Evolutionary conservation across 192 early-diverging fungal species (phyloP), one percentile per base, ranked within the genome.

Genomic region (Chytriomyces hyalinus): DNA sequence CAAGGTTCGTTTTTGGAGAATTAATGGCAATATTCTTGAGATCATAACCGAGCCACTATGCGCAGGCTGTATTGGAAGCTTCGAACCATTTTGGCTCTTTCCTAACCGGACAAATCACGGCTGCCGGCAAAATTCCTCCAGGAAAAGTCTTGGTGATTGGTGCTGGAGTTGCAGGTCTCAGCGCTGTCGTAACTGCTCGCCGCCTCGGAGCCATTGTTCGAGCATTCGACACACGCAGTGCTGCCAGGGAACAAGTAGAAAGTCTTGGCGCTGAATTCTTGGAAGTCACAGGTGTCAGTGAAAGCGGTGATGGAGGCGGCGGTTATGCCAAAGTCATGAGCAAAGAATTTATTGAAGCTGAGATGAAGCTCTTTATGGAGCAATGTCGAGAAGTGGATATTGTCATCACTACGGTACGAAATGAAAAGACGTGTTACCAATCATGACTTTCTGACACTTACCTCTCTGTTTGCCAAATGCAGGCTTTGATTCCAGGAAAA

Each of bases 51-150:
- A 60, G 17, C 1, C 3, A n/a, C 17, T 60, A 3, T 17, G 2
- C 57, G 17, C 17, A 36, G 36, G 62, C 73, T 48, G 81, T 82
- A 9, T 61, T 82, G 13, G 79, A 82, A 61, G 81, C 81, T 46
- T 20, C 79, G 10, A 75, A 82, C 70, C 65, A 77, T 24, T 82
- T 82, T 61, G 79, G 79, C 22, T 76, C 75, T 24, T 82, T 82
- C 49, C 53, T 82, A 1, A 82, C 81, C 0, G 81, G 81, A 5
- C 81, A 82, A 65, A 81, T 82, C 75, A 82, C 81, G 5, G 81
- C 81, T 0, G 81, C 81, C n/a, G 81, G 81, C 10, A 82, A 82
- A 49, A 78, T 82, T 44, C 81, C 81, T 10, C 81, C 81, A 15
- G 63, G 53, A 15, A 82, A 82, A 47, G 62, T 82, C 6, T 61